These are phyloP conservation scores for Sphaerostilbella broomeana DNA, from an alignment of 2,329 filamentous ascomycete species.

Conservation along the genomic window DNA sequence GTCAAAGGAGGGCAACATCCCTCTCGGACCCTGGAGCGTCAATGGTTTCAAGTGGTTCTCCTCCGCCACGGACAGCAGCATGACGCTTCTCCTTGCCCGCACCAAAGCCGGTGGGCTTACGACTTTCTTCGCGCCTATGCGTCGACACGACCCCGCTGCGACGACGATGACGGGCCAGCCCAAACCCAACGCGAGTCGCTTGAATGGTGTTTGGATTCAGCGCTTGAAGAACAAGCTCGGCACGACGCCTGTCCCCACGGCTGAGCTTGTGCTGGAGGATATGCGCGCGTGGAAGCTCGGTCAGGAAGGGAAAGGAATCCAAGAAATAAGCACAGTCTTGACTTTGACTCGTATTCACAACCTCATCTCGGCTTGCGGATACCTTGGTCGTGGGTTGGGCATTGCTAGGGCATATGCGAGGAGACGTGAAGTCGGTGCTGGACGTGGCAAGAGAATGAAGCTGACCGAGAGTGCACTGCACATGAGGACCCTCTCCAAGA, in stretches of 20 bases:
- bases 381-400: slow-evolving; percentile 48
- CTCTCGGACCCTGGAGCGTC: slow-evolving; percentile 52
- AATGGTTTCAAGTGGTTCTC: slow-evolving; percentile 59
- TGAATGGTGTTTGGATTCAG: slow-evolving; percentile 63
- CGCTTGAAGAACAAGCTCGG: slow-evolving; percentile 68
- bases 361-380: slow-evolving; percentile 44
- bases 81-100: slow-evolving; percentile 57
- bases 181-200: slow-evolving; percentile 30
- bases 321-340: slow-evolving; percentile 61
- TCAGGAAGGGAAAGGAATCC: slow-evolving; percentile 57
- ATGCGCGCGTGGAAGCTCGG: slow-evolving; percentile 63
- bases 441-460: slow-evolving; percentile 35
- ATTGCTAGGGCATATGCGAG: slow-evolving; percentile 52
- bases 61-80: slow-evolving; percentile 28
- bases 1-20: slow-evolving; percentile 18
- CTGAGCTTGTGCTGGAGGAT: slow-evolving; percentile 59
- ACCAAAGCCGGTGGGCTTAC: slow-evolving; percentile 45
- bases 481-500: slow-evolving; percentile 50
- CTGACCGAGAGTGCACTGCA: slow-evolving; percentile 50
- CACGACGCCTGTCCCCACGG: slow-evolving; percentile 63
- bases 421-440: slow-evolving; percentile 47
- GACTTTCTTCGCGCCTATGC: slow-evolving; percentile 60
- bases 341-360: slow-evolving; percentile 60
- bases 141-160: slow-evolving; percentile 32
- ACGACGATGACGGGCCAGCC: slow-evolving; percentile 23